Evolutionary conservation across 257 asterid genomes (phyloP), one percentile per base, ranked within the genome.

Genomic region (Scutellaria baicalensis): DNA sequence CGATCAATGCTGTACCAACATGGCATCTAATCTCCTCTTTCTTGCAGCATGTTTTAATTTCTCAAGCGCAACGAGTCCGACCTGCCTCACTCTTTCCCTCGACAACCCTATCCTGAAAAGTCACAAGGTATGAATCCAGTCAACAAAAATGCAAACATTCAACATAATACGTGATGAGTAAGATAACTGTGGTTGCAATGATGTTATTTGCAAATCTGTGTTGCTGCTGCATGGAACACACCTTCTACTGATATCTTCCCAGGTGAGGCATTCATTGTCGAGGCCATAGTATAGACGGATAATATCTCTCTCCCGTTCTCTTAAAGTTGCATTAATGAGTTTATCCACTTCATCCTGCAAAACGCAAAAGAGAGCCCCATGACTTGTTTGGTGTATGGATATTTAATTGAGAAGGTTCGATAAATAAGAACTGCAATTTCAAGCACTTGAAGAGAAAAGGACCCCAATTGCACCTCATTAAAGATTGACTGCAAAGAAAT

Each of bases 191-290:
- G 33, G 4, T 27, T 2, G 33, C 33, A 27, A 3, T 27, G 33
- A 27, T 27, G 5, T 27, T 23, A 23, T 23, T 27, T 2, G 33
- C 33, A 49, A 5, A 11, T 47, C 18, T 54, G 3, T 16, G 70
- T 47, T 16, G 58, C 9, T 3, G 48, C 21, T n/a, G 69, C 6
- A 39, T 2, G 20, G 6, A 49, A 8, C 76, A 50, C 63, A 91
- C 97, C 96, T 74, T 87, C 84, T 88, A 71, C 99, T 89, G 78
- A 93, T 93, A 51, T 91, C 97, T 71, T 93, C 99, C 99, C 99
- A 93, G 11, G 99, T 93, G 72, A 91, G 95, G 66, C 93, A 91
- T 85, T 86, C 96, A 23, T 80, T 79, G 70, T 85, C 96, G 38
- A 93, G 79, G 75, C 99, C 99, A 58, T 89, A 88, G 86, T 93